Conservation (phyloP, 2,329 filamentous ascomycete genomes). For the Fonsecaea erecta region DNA sequence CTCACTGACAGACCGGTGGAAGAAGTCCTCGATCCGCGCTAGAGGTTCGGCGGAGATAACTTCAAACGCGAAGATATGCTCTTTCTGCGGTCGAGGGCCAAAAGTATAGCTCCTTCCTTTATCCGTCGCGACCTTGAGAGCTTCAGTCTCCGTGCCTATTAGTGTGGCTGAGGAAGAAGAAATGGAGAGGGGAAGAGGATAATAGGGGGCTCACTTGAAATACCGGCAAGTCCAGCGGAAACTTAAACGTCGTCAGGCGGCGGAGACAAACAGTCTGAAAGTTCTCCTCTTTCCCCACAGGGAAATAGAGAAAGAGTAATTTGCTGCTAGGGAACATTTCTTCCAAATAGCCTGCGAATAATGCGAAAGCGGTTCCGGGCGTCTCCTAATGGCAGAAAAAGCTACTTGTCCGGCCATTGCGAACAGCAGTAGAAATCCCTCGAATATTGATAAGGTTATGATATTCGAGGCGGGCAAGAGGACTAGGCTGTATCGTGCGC, state of each 20-base stretch:
- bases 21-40: background rate
- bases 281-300: background rate
- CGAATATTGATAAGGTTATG: background rate
- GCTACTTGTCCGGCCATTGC: background rate
- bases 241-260: background rate
- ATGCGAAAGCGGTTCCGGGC: background rate
- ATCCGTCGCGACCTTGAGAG: background rate
- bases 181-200: background rate
- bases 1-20: background rate
- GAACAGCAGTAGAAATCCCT: background rate
- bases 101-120: background rate
- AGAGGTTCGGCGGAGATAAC: background rate
- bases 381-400: background rate
- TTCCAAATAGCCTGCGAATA: background rate
- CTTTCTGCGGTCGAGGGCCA: background rate
- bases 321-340: background rate
- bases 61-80: background rate
- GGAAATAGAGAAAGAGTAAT: background rate
- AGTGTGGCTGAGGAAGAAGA: background rate
- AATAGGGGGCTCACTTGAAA: background rate
- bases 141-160: background rate
- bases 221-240: background rate
- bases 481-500: background rate
- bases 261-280: background rate
- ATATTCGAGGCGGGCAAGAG: background rate